Conservation (phyloP, 2,329 filamentous ascomycete genomes). For the Fonsecaea monophora region DNA sequence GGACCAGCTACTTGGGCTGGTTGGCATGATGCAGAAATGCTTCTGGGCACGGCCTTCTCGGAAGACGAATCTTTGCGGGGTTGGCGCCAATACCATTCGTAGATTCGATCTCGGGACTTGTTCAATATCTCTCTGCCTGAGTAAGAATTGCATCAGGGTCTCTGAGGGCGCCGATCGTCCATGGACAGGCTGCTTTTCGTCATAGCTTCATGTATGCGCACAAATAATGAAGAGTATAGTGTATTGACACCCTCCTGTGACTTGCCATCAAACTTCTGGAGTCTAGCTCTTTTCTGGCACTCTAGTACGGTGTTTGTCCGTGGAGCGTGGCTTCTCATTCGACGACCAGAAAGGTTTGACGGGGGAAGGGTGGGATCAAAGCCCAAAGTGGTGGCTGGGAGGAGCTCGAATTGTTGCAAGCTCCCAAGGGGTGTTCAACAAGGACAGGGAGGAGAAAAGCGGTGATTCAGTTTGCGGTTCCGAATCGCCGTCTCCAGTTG, state of each 20-base stretch:
- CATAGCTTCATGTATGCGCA: conserved; percentile 10
- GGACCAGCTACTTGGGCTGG: not conserved
- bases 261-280: conserved; percentile 10
- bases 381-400: conserved; percentile 11
- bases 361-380: conserved; percentile 17
- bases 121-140: conserved; percentile 10
- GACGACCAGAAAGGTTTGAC: conserved; percentile 6
- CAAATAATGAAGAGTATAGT: conserved; percentile 5
- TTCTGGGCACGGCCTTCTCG: conserved; percentile 27
- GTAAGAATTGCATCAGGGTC: not conserved
- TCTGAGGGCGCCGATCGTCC: conserved; percentile 13
- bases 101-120: conserved; percentile 32
- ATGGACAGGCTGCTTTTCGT: not conserved
- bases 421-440: not conserved
- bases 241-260: conserved; percentile 6
- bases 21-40: conserved; percentile 1
- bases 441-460: conserved; percentile 14
- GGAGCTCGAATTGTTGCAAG: conserved; percentile 1
- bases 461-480: conserved; percentile 19
- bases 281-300: conserved; percentile 7
- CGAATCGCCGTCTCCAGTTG: conserved; percentile 17
- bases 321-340: conserved; percentile 6
- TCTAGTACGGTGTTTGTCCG: conserved; percentile 24
- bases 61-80: conserved; percentile 35
- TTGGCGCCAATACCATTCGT: conserved; percentile 23